Evolutionary conservation across 2,329 filamentous ascomycete species (phyloP).

Genomic region (Colletotrichum cereale): DNA sequence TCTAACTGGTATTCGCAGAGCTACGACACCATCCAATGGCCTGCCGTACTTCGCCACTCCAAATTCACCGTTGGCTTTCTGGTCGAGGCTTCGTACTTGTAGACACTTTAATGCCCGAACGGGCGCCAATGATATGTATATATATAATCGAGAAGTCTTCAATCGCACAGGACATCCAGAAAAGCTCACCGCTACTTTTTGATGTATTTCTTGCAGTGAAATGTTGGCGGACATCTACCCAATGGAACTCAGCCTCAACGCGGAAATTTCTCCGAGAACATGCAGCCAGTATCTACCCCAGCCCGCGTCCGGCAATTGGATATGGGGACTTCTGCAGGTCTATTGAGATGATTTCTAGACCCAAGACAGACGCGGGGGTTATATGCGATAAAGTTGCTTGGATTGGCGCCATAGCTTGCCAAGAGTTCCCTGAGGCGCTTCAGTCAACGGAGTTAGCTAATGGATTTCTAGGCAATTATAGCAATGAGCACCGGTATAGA

Average conservation of each 20-base stretch:
- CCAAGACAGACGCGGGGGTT: neutral
- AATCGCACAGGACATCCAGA: neutral
- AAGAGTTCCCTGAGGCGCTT: too few relatives aligned
- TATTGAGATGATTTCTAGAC: slow-evolving; percentile 7
- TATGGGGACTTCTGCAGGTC: slow-evolving; percentile 8
- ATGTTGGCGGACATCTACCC: neutral
- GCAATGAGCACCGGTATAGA: too few relatives aligned
- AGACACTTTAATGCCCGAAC: neutral
- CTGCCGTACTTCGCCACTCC: slow-evolving; percentile 51
- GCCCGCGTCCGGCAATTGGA: slow-evolving; percentile 21
- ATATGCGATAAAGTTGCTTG: neutral
- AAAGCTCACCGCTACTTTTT: accelerated
- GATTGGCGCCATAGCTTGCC: too few relatives aligned
- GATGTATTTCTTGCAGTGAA: neutral
- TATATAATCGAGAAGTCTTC: neutral
- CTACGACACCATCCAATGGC: slow-evolving; percentile 52
- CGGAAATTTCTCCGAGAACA: neutral
- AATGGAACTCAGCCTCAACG: neutral
- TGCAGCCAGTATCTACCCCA: slow-evolving; percentile 7
- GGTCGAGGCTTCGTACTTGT: slow-evolving; percentile 45
- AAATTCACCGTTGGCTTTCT: slow-evolving; percentile 54
- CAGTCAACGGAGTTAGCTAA: too few relatives aligned
- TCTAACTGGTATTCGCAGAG: slow-evolving; percentile 43
- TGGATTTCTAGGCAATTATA: too few relatives aligned
- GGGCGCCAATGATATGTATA: neutral